Percentiles rank a stretch among this genome's conserved stretches.
These are phyloP conservation scores for Lecanoromycetidae sp. DNA, from an alignment of 2,329 filamentous ascomycete species.

Conservation along the genomic window DNA sequence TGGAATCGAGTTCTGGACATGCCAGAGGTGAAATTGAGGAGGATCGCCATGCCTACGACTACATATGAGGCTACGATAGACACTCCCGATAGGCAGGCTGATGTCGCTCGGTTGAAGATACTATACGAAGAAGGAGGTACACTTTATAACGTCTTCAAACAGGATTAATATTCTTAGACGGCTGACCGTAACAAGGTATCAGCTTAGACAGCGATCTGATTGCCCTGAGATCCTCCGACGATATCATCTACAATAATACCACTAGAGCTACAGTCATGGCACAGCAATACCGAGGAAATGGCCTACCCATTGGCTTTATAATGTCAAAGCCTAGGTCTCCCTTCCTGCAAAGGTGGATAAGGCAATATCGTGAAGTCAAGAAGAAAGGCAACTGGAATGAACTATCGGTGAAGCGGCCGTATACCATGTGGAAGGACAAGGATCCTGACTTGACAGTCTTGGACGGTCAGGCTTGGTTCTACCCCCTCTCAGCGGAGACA, in stretches of 20 bases:
- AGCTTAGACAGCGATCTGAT: slow-evolving; percentile 6
- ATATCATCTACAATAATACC: not conserved
- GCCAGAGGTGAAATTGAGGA: not conserved
- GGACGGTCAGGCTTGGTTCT: slow-evolving; percentile 5
- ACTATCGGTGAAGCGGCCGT: not conserved
- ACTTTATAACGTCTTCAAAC: not conserved
- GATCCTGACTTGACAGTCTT: slow-evolving; percentile 4
- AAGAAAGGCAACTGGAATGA: not conserved
- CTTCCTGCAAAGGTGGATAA: slow-evolving; percentile 4
- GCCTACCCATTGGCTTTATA: slow-evolving; percentile 7
- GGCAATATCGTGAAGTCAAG: slow-evolving; percentile 1
- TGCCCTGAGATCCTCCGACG: slow-evolving; percentile 2
- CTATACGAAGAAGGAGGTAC: slow-evolving; percentile 6
- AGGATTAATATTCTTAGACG: not conserved
- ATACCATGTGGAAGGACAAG: not conserved
- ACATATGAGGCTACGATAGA: not conserved
- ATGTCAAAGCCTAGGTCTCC: slow-evolving; percentile 7
- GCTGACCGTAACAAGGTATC: not conserved
- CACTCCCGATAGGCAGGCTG: not conserved
- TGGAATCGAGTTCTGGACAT: not conserved
- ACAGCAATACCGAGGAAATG: not conserved
- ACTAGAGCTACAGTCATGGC: slow-evolving; percentile 5
- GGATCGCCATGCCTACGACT: slow-evolving; percentile 3
- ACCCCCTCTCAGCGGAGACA: slow-evolving; percentile 1
- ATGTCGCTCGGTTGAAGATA: slow-evolving; percentile 3